A percentile compares a stretch with the other conserved stretches of the same genome.
Conservation (phyloP, 129 eudicot genomes). For the Tanacetum coccineum region DNA sequence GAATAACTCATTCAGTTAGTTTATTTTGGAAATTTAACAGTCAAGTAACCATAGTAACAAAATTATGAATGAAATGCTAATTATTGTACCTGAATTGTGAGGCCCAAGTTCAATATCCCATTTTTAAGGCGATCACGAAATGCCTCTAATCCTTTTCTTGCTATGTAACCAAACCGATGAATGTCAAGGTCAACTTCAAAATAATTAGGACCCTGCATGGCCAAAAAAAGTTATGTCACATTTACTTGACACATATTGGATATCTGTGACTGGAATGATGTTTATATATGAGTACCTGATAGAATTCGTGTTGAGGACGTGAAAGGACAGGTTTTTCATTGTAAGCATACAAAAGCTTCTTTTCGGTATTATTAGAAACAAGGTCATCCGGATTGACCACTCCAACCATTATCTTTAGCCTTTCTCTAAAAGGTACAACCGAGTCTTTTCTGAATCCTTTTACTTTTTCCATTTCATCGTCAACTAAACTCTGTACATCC, state of each 20-base stretch:
- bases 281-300: conserved; percentile 51
- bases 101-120: conserved; percentile 69
- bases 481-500: conserved; percentile 55
- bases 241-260: neutral
- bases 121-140: conserved; percentile 62
- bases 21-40: neutral
- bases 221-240: neutral
- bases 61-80: neutral
- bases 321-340: conserved; percentile 93
- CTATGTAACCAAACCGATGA: conserved; percentile 80
- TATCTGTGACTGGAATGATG: neutral
- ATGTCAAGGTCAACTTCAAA: conserved; percentile 90
- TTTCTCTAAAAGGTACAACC: conserved; percentile 64
- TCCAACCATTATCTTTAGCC: conserved; percentile 81
- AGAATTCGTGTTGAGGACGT: conserved; percentile 93
- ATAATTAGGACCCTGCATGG: conserved; percentile 67
- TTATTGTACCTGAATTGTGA: conserved; percentile 67
- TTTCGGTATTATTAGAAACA: conserved; percentile 66
- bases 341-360: conserved; percentile 75
- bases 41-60: neutral
- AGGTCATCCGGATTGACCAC: conserved; percentile 84
- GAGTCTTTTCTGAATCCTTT: conserved; percentile 68
- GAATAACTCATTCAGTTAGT: conserved; percentile 15
- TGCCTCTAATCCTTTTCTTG: conserved; percentile 83
- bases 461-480: conserved; percentile 64